Conservation (phyloP, 2,329 filamentous ascomycete species). For the Penicillium sp. region DNA sequence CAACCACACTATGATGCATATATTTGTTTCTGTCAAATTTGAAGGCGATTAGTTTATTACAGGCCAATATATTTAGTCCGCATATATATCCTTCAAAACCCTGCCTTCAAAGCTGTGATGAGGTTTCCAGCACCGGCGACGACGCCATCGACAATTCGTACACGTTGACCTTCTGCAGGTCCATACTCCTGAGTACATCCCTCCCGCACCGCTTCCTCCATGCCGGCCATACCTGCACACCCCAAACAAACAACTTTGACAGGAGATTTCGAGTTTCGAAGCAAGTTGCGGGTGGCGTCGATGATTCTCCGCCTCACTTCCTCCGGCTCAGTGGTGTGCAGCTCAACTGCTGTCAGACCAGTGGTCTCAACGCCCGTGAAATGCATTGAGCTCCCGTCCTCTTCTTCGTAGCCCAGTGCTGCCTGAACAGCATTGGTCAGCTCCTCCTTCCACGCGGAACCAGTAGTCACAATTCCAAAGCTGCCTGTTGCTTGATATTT, state of each 20-base stretch:
- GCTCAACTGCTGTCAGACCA: slow-evolving; percentile 73
- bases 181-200: slow-evolving; percentile 67
- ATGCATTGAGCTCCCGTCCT: slow-evolving; percentile 39
- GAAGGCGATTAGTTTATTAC: neutral
- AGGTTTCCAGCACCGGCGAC: slow-evolving; percentile 40
- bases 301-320: slow-evolving; percentile 66
- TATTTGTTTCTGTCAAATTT: neutral
- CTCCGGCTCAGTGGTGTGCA: slow-evolving; percentile 67
- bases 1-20: slow-evolving; percentile 2
- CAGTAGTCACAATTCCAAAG: slow-evolving; percentile 90
- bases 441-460: slow-evolving; percentile 76
- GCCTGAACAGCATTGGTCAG: slow-evolving; percentile 63
- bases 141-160: slow-evolving; percentile 74
- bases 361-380: slow-evolving; percentile 84
- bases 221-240: slow-evolving; percentile 86
- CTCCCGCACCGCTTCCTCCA: slow-evolving; percentile 72
- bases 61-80: no score
- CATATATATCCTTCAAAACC: slow-evolving; percentile 25
- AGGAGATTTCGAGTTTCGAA: slow-evolving; percentile 50
- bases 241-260: slow-evolving; percentile 76
- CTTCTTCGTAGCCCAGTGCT: slow-evolving; percentile 57
- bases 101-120: slow-evolving; percentile 39
- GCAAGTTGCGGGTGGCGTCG: slow-evolving; percentile 65
- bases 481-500: slow-evolving; percentile 42
- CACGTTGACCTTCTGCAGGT: slow-evolving; percentile 53